phyloP scores from a whole-genome alignment of 768 basidiomycete genomes.

The Psilocybe tampanensis region DNA sequence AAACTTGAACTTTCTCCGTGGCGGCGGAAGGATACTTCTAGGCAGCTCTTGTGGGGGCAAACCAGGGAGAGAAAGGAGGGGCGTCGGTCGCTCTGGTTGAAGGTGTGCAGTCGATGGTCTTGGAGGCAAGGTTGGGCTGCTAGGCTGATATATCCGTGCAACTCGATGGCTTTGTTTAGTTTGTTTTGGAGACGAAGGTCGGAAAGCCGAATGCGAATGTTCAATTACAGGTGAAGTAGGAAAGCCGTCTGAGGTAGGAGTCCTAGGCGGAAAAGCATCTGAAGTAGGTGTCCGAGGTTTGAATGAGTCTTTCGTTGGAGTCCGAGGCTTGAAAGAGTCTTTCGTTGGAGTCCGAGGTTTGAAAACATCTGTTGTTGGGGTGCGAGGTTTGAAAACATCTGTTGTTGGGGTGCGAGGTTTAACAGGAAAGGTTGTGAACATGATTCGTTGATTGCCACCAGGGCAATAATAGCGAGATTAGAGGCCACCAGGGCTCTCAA shows the following conservation, averaged over 20 bases:
- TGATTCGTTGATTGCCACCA: constrained; percentile 26
- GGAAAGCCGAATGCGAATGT: neutral
- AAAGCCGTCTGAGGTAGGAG: neutral
- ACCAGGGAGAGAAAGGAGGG: constrained; percentile 26
- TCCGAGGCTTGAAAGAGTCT: neutral
- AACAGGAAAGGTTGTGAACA: constrained; percentile 25
- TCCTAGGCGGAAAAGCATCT: neutral
- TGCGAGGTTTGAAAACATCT: neutral
- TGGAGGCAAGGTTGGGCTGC: constrained; percentile 17
- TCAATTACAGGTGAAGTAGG: neutral
- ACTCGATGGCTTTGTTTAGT: constrained; percentile 22
- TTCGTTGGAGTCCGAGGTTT: neutral
- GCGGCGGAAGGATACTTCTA: constrained; percentile 14
- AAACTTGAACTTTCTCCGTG: constrained; percentile 13
- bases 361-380: neutral
- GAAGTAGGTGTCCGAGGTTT: neutral
- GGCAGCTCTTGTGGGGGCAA: constrained; percentile 23
- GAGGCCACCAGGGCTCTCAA: constrained; percentile 28
- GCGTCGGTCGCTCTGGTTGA: constrained; percentile 24
- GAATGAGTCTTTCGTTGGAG: neutral
- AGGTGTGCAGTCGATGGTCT: constrained; percentile 17
- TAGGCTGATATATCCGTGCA: constrained; percentile 23
- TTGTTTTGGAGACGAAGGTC: constrained; percentile 9
- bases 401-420: constrained; percentile 14
- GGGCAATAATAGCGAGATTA: constrained; percentile 20